Conservation (phyloP, 768 basidiomycete genomes). For the Ramaria rubella region DNA sequence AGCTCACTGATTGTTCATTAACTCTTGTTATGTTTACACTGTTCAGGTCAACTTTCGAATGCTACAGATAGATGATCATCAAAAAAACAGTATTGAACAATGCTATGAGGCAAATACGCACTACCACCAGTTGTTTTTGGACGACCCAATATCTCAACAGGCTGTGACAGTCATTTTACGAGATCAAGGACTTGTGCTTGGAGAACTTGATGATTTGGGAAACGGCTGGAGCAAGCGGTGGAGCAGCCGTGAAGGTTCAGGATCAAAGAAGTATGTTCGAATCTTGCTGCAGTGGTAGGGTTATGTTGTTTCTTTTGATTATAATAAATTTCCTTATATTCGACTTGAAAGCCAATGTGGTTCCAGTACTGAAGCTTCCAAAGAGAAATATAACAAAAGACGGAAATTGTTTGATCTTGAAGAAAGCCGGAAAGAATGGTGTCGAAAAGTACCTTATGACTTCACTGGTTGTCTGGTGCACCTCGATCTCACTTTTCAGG, state of each 20-base stretch:
- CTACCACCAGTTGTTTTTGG: conserved; percentile 1
- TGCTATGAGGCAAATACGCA: not conserved
- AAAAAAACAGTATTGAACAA: not conserved
- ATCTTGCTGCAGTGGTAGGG: not conserved
- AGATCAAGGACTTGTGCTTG: not conserved
- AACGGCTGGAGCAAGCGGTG: no score
- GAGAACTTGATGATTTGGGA: no score
- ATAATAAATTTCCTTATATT: not conserved
- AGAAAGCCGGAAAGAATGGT: conserved; percentile 3
- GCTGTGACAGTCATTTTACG: not conserved
- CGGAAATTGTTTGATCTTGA: not conserved
- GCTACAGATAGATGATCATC: not conserved
- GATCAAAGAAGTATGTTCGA: no score
- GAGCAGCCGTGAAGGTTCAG: no score
- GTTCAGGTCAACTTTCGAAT: not conserved
- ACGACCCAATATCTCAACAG: not conserved
- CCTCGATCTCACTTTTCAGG: conserved; percentile 23
- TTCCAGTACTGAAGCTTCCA: not conserved
- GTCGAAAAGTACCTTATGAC: not conserved
- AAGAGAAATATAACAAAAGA: not conserved
- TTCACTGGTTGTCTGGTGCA: conserved; percentile 33
- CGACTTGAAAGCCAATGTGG: not conserved
- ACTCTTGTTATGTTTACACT: not conserved
- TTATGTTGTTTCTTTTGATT: not conserved
- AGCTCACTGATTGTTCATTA: not conserved